phyloP scores from a whole-genome alignment of 192 early-diverging fungal species.

The Mortierella hygrophila region DNA sequence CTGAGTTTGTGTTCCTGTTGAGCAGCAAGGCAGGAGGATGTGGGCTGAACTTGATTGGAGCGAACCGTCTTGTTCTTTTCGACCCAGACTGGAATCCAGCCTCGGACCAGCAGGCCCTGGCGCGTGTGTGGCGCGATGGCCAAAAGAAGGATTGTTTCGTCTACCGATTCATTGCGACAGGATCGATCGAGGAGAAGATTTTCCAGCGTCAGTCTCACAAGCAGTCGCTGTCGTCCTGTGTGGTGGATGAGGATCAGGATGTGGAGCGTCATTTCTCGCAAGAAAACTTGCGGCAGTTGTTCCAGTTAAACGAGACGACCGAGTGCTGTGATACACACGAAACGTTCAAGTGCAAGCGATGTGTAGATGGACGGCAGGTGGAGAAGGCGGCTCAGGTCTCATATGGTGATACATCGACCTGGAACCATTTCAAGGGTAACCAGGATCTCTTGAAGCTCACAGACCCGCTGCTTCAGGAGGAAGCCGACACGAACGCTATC shows the following conservation, averaged over 20 bases:
- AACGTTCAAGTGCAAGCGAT: conserved; percentile 95
- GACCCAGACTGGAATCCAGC: conserved; percentile 99
- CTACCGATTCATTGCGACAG: conserved; percentile 98
- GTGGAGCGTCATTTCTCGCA: conserved; percentile 95
- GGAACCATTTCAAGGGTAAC: conserved; percentile 79
- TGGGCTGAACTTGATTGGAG: conserved; percentile 98
- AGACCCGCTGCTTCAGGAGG: conserved; percentile 72
- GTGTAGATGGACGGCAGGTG: conserved; percentile 87
- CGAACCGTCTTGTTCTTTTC: conserved; percentile 96
- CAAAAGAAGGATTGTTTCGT: conserved; percentile 89
- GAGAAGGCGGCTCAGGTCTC: conserved; percentile 72
- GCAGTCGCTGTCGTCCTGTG: conserved; percentile 89
- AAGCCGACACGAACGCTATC: conserved; percentile 69
- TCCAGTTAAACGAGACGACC: conserved; percentile 79
- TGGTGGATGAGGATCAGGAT: conserved; percentile 95
- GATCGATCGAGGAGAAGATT: conserved; percentile 99
- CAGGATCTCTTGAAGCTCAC: conserved; percentile 67
- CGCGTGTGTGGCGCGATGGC: conserved; percentile 91
- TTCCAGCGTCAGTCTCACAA: conserved; percentile 94
- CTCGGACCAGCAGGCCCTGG: conserved; percentile 93
- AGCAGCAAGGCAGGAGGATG: conserved; percentile 99
- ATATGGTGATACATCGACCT: conserved; percentile 83
- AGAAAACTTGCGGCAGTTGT: conserved; percentile 90
- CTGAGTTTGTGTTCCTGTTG: conserved; percentile 94
- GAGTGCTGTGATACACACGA: conserved; percentile 92